phyloP scores from a whole-genome alignment of 1,139 yeast species.

The Fermentozyma sake region DNA sequence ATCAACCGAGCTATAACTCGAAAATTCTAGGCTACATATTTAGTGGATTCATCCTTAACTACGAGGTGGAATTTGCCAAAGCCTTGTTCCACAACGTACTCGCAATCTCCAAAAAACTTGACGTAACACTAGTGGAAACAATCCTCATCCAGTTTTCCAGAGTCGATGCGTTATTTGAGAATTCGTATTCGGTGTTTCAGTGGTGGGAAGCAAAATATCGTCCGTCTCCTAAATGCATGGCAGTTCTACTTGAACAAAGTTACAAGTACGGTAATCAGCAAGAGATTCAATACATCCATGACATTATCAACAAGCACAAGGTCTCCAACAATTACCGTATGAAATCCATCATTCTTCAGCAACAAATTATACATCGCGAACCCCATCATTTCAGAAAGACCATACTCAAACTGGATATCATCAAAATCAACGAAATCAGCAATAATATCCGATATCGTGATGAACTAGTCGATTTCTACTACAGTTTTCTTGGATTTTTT shows the following conservation, averaged over 20 bases:
- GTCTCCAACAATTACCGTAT: constrained; percentile 21
- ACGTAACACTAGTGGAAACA: constrained; percentile 24
- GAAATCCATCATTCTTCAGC: constrained; percentile 20
- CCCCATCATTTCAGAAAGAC: constrained; percentile 21
- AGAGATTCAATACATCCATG: constrained; percentile 23
- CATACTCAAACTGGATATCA: constrained; percentile 22
- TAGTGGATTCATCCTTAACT: constrained; percentile 27
- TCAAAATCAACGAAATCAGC: constrained; percentile 17
- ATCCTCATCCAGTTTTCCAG: constrained; percentile 22
- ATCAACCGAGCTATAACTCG: constrained; percentile 15
- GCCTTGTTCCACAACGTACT: constrained; percentile 18
- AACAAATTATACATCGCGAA: constrained; percentile 23
- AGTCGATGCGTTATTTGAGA: constrained; percentile 32
- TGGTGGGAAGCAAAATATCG: constrained; percentile 25
- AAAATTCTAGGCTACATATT: constrained; percentile 27
- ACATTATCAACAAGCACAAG: constrained; percentile 17
- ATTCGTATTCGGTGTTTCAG: constrained; percentile 19
- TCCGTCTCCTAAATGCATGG: constrained; percentile 26
- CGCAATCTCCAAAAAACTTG: constrained; percentile 15
- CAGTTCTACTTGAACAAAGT: constrained; percentile 25
- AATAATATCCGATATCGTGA: constrained; percentile 6
- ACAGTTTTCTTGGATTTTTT: constrained; percentile 16
- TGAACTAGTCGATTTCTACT: constrained; percentile 16
- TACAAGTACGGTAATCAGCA: constrained; percentile 25
- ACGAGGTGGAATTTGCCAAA: constrained; percentile 30